A percentile compares a stretch with the other conserved stretches of the same genome.
Evolutionary conservation across 1,284 basidiomycete species (phyloP).

Genomic region (Ustilago loliicola): DNA sequence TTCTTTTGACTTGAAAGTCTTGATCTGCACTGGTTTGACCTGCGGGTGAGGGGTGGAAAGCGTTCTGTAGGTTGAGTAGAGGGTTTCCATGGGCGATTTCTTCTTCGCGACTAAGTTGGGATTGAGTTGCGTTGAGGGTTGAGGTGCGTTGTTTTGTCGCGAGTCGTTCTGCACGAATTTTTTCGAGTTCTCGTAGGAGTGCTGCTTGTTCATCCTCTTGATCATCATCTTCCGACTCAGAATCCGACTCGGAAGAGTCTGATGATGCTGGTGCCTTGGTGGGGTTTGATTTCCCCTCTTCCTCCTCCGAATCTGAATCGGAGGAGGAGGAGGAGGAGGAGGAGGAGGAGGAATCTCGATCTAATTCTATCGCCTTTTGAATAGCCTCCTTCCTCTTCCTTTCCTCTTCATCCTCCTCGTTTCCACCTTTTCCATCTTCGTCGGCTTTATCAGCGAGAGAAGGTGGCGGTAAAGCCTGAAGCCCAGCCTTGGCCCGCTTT

Average conservation of each 20-base stretch:
- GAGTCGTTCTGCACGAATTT: slow-evolving; percentile 5
- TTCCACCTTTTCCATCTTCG: neutral
- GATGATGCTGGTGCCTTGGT: slow-evolving; percentile 1
- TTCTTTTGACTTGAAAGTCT: slow-evolving; percentile 53
- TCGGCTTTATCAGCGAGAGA: neutral
- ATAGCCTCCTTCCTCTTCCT: slow-evolving; percentile 8
- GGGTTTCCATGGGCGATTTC: slow-evolving; percentile 68
- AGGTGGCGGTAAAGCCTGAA: slow-evolving; percentile 4
- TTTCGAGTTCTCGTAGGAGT: slow-evolving; percentile 11
- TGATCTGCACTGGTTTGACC: neutral
- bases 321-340: slow-evolving; percentile 3
- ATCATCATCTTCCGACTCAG: neutral
- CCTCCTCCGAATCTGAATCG: slow-evolving; percentile 3
- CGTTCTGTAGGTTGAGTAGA: slow-evolving; percentile 63
- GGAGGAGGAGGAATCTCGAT: slow-evolving; percentile 9
- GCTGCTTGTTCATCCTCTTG: slow-evolving; percentile 1
- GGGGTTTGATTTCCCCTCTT: slow-evolving; percentile 9
- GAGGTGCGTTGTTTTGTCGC: neutral
- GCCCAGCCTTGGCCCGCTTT: slow-evolving; percentile 27
- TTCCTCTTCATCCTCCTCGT: neutral
- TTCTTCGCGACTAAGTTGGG: slow-evolving; percentile 48
- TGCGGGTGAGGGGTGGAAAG: slow-evolving; percentile 26
- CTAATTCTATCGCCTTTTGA: neutral
- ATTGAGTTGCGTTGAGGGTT: slow-evolving; percentile 17
- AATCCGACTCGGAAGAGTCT: no score